Conservation (phyloP, 345 rosid species). For the Populus nigra region DNA sequence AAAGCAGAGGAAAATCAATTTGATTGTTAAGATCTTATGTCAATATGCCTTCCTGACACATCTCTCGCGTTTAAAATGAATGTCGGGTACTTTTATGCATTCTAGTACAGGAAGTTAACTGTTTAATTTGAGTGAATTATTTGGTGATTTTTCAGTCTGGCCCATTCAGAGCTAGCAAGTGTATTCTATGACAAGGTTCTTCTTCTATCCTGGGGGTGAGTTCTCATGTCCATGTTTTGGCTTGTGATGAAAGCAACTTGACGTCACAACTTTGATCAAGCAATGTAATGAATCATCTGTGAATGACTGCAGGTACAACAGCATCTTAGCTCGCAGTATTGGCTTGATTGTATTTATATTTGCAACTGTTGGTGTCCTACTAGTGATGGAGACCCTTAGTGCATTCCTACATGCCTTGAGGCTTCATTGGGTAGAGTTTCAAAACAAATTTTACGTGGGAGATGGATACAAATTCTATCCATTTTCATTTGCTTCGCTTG, state of each 20-base stretch:
- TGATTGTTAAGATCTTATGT: not conserved
- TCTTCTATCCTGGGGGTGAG: constrained; percentile 84
- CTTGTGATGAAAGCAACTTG: not conserved
- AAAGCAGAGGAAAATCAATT: not conserved
- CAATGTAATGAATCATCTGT: not conserved
- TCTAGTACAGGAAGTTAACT: not conserved
- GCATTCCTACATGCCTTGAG: constrained; percentile 94
- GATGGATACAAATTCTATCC: constrained; percentile 91
- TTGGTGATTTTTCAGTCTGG: constrained; percentile 52
- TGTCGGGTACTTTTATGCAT: not conserved
- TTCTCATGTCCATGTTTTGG: not conserved
- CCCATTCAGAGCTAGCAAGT: constrained; percentile 89
- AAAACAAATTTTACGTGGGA: constrained; percentile 94
- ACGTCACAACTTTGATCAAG: not conserved
- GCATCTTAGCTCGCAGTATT: constrained; percentile 51
- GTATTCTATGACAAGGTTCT: constrained; percentile 98
- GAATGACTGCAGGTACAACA: constrained; percentile 63
- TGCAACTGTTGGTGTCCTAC: constrained; percentile 92
- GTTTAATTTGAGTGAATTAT: not conserved
- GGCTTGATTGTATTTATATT: constrained; percentile 70
- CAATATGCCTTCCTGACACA: not conserved
- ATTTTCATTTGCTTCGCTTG: constrained; percentile 52
- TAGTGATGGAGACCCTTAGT: constrained; percentile 98
- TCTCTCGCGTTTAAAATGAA: constrained; percentile 1
- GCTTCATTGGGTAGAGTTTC: constrained; percentile 98